Conservation (phyloP, 495 filamentous ascomycete genomes). For the Jackrogersella multiformis region DNA sequence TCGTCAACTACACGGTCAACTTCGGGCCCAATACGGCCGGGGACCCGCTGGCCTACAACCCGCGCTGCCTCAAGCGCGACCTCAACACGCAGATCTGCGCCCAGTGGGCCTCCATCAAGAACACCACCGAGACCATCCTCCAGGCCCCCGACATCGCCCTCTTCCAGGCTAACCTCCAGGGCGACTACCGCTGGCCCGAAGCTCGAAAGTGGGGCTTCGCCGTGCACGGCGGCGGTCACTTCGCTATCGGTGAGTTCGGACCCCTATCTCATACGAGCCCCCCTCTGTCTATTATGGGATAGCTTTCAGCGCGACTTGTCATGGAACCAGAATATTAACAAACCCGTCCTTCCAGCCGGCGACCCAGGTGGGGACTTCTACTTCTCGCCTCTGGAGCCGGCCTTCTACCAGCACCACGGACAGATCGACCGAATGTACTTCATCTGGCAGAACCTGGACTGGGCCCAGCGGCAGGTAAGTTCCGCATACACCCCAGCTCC, state of each 20-base stretch:
- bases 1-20: conserved; percentile 50
- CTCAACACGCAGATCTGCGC: conserved; percentile 49
- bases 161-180: conserved; percentile 53
- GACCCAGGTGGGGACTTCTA: conserved; percentile 64
- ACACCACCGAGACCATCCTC: conserved; percentile 54
- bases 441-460: conserved; percentile 71
- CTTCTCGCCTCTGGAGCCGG: conserved; percentile 70
- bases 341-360: conserved; percentile 29
- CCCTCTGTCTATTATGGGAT: too few species aligned
- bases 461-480: conserved; percentile 50
- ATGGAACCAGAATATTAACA: not conserved
- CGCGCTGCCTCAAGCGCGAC: conserved; percentile 55
- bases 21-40: conserved; percentile 47
- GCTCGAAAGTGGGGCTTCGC: conserved; percentile 46
- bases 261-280: too few species aligned
- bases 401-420: conserved; percentile 75
- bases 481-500: too few species aligned
- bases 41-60: conserved; percentile 50
- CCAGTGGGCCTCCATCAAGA: conserved; percentile 49
- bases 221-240: conserved; percentile 54
- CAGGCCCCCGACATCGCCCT: conserved; percentile 41
- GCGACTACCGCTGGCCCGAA: conserved; percentile 44
- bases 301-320: not conserved
- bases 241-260: conserved; percentile 37
- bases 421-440: conserved; percentile 76